These are phyloP conservation scores for Diaporthe citri DNA, from an alignment of 2,329 filamentous ascomycete genomes.

Conservation along the genomic window DNA sequence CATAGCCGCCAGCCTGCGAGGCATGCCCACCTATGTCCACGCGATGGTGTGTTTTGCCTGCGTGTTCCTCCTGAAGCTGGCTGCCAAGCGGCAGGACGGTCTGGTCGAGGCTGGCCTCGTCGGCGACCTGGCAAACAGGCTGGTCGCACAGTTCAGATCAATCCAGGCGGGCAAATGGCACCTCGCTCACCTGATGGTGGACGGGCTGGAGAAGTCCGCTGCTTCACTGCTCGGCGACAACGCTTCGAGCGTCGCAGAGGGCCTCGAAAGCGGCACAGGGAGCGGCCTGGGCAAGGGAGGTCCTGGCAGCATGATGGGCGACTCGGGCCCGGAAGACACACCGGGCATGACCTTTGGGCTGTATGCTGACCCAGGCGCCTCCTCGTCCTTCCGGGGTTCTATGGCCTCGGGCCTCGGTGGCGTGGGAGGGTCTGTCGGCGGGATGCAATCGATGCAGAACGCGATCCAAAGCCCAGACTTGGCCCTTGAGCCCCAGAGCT, in stretches of 20 bases:
- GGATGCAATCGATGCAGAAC: conserved; percentile 9
- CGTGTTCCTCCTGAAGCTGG: conserved; percentile 63
- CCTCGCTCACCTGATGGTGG: conserved; percentile 59
- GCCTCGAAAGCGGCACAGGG: not conserved
- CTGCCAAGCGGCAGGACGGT: conserved; percentile 53
- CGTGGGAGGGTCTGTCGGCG: conserved; percentile 1
- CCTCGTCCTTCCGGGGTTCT: conserved; percentile 2
- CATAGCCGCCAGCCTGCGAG: conserved; percentile 49
- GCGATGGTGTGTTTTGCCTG: conserved; percentile 67
- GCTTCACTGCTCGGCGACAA: conserved; percentile 1
- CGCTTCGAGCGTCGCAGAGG: not conserved
- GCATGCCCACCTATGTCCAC: conserved; percentile 64
- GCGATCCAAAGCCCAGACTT: conserved; percentile 11
- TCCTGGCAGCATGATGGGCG: conserved; percentile 1
- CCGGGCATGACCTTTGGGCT: conserved; percentile 4
- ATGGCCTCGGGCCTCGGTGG: not conserved
- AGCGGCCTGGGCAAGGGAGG: not conserved
- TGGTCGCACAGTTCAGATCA: conserved; percentile 55
- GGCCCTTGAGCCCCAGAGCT: conserved; percentile 16
- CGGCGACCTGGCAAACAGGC: conserved; percentile 52
- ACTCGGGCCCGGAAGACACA: conserved; percentile 5
- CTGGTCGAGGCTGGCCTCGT: conserved; percentile 54
- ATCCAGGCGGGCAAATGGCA: conserved; percentile 59
- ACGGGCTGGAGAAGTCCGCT: conserved; percentile 53
- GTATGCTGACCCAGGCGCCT: not conserved